Conservation (phyloP, 495 filamentous ascomycete species). For the Pyrenula aspistea region DNA sequence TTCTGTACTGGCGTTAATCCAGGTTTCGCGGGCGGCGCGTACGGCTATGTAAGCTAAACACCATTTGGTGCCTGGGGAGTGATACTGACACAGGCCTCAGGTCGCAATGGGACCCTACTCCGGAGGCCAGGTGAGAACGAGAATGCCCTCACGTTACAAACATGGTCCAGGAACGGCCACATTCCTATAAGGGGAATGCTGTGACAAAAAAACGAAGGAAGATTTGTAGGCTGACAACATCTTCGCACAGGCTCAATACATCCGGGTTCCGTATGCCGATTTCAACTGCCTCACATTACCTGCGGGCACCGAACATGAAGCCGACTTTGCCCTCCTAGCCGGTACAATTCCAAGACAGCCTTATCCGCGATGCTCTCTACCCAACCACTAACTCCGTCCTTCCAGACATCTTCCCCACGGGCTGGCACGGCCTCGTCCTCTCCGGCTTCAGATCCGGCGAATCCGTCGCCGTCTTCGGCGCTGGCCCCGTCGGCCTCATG, state of each 20-base stretch:
- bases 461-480: slow-evolving; percentile 36
- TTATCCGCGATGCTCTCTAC: background rate
- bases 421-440: slow-evolving; percentile 45
- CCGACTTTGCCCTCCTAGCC: slow-evolving; percentile 34
- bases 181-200: too few relatives aligned
- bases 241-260: slow-evolving; percentile 38
- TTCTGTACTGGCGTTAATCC: slow-evolving; percentile 48
- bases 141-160: too few relatives aligned
- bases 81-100: slow-evolving; percentile 14
- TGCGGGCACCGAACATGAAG: slow-evolving; percentile 28
- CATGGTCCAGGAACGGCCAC: too few relatives aligned
- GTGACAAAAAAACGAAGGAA: too few relatives aligned
- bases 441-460: slow-evolving; percentile 43
- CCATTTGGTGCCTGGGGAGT: background rate
- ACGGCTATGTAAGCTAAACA: slow-evolving; percentile 17
- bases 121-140: slow-evolving; percentile 17
- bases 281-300: slow-evolving; percentile 39
- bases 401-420: slow-evolving; percentile 51
- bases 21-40: slow-evolving; percentile 46
- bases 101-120: slow-evolving; percentile 50
- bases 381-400: background rate
- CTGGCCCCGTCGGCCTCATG: slow-evolving; percentile 44
- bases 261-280: slow-evolving; percentile 45
- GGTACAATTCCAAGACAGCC: too few relatives aligned
- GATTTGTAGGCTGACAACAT: too few relatives aligned